Evolutionary conservation across 176 grass and related monocot genomes (phyloP).

Genomic region (Musa itinerans): DNA sequence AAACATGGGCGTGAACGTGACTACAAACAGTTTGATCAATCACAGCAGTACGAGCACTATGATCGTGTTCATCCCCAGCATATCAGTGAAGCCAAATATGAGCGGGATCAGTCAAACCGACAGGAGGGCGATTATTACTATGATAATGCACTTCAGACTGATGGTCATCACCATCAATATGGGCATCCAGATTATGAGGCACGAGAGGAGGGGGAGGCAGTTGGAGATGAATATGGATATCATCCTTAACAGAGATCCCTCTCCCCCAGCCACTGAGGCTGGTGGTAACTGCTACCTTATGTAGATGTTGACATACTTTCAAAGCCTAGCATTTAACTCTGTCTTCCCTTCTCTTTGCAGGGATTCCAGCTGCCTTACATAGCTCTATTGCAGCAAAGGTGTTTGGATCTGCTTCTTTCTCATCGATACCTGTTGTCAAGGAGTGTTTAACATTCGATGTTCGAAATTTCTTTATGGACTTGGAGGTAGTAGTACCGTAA

Average conservation of each 20-base stretch:
- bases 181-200: slow-evolving; percentile 33
- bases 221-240: slow-evolving; percentile 49
- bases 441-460: no score
- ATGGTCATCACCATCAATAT: slow-evolving; percentile 24
- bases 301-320: no score
- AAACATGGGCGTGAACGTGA: slow-evolving; percentile 39
- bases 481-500: no score
- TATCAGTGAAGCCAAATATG: slow-evolving; percentile 26
- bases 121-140: slow-evolving; percentile 33
- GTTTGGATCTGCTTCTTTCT: no score
- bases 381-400: no score
- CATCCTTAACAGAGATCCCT: slow-evolving; percentile 20
- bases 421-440: no score
- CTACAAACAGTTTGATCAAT: slow-evolving; percentile 40
- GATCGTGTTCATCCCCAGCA: slow-evolving; percentile 21
- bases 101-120: slow-evolving; percentile 29
- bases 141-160: background rate
- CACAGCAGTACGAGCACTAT: slow-evolving; percentile 32
- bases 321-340: no score
- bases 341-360: no score
- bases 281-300: background rate
- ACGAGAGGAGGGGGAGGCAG: slow-evolving; percentile 57
- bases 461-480: no score
- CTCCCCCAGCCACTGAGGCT: background rate
- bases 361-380: no score